These are phyloP conservation scores for Sclerotinia subarctica DNA, from an alignment of 2,329 filamentous ascomycete genomes.

Conservation along the genomic window DNA sequence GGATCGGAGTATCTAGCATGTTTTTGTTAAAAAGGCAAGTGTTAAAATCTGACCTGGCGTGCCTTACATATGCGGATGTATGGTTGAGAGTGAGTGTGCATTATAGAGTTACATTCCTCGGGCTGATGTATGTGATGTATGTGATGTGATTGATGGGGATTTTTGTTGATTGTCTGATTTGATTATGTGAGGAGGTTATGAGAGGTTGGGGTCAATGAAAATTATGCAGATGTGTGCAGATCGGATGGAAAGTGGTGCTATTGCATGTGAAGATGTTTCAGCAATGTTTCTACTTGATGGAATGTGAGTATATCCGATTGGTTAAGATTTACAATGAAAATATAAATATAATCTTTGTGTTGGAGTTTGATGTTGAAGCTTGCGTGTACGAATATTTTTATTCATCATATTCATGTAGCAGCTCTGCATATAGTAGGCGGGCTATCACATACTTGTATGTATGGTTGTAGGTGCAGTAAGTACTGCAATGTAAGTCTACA, in stretches of 20 bases:
- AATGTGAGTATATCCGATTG: neutral
- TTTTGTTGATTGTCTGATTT: neutral
- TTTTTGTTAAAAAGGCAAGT: neutral
- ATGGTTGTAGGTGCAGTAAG: neutral
- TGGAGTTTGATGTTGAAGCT: neutral
- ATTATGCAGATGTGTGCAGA: neutral
- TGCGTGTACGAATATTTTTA: neutral
- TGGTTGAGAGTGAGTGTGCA: slow-evolving; percentile 2
- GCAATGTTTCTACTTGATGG: neutral
- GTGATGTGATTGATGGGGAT: neutral
- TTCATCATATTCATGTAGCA: neutral
- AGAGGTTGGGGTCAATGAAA: slow-evolving; percentile 7
- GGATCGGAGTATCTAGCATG: neutral
- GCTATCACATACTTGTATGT: neutral
- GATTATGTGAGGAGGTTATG: slow-evolving; percentile 17
- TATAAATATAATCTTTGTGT: neutral
- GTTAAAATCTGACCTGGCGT: slow-evolving; percentile 13
- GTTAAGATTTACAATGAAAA: too few species aligned
- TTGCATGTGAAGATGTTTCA: slow-evolving; percentile 13
- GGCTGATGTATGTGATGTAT: neutral
- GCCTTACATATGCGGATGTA: neutral
- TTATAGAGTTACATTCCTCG: slow-evolving; percentile 14
- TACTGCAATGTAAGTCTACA: neutral
- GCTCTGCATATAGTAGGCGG: neutral
- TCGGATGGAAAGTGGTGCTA: neutral